These are phyloP conservation scores for Cadophora sp. DNA, from an alignment of 2,329 filamentous ascomycete genomes.

Conservation along the genomic window DNA sequence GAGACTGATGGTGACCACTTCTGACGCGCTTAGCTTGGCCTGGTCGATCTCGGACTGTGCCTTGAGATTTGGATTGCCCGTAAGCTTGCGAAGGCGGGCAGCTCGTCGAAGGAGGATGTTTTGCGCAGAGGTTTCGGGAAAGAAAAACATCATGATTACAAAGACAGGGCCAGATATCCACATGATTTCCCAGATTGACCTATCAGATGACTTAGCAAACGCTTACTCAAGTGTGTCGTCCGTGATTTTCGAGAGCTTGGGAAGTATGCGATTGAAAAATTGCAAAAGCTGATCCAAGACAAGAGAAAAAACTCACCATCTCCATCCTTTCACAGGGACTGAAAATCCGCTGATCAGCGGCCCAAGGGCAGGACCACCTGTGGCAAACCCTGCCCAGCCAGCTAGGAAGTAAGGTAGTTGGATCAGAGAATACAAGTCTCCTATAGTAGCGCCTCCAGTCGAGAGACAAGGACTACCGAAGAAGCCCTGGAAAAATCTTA, in stretches of 20 bases:
- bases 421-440: constrained; percentile 61
- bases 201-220: not conserved
- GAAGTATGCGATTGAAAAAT: too few species aligned
- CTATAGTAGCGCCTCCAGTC: constrained; percentile 56
- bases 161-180: constrained; percentile 64
- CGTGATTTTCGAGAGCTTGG: too few species aligned
- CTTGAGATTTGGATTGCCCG: constrained; percentile 58
- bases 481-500: constrained; percentile 68
- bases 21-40: constrained; percentile 51
- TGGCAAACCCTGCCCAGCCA: constrained; percentile 12
- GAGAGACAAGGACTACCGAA: constrained; percentile 67
- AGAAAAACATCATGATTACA: constrained; percentile 61
- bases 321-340: constrained; percentile 61
- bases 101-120: constrained; percentile 68
- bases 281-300: not conserved
- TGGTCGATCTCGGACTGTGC: constrained; percentile 68
- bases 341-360: constrained; percentile 64
- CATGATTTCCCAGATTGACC: constrained; percentile 58
- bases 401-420: constrained; percentile 37
- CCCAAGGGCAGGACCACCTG: constrained; percentile 57
- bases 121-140: constrained; percentile 65
- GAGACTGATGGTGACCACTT: constrained; percentile 57
- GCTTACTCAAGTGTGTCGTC: too few species aligned
- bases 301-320: constrained; percentile 51
- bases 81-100: constrained; percentile 61